Base-by-base conservation (phyloP, 192 early-diverging fungal species). In the Backusella parvicylindrica region DNA sequence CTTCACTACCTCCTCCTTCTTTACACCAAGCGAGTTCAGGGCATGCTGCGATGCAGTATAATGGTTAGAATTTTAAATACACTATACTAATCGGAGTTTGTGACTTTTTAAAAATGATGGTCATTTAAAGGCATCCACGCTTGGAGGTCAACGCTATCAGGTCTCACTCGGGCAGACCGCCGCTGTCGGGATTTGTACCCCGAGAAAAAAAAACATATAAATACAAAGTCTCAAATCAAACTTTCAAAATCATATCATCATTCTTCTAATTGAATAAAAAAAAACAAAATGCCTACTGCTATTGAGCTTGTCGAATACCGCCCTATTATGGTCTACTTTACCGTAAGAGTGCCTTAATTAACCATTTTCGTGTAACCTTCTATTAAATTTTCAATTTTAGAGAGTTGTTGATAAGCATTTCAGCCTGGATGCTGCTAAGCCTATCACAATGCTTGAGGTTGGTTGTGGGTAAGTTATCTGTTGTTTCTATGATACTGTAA, bases 391-490 rank as follows among this genome's bases (percentile, higher is more conserved):
- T n/a, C 11, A 5, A 60, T 6, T 35, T 7, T 68, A 68, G 66
- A 21, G 12, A 9, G n/a, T 16, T 12, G 35, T 68, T 36, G 66
- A 68, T 23, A n/a, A 68, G 21, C 32, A 68, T 23, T 68, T 68
- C 33, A 36, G n/a, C 32, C 23, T 68, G 11, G 21, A 33, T 28
- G 38, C 15, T 43, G 38, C 23, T 5, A 70, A 16, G 8, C 15
- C 28, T 18, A 28, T 70, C 40, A 70, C 32, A n/a, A 28, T 70
- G n/a, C 33, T 70, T 70, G 68, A 70, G 26, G 12, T 70, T 43
- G 68, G 68, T 31, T 70, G 68, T 12, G 68, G 64, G 64, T 66
- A 66, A 18, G 33, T 66, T 13, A 16, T 0, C 5, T 0, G 8
- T 21, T 0, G 8, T 66, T 16, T 18, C 16, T 47, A n/a, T 47